Base-by-base conservation (phyloP, 768 basidiomycete genomes). In the Phaeotremella skinneri region DNA sequence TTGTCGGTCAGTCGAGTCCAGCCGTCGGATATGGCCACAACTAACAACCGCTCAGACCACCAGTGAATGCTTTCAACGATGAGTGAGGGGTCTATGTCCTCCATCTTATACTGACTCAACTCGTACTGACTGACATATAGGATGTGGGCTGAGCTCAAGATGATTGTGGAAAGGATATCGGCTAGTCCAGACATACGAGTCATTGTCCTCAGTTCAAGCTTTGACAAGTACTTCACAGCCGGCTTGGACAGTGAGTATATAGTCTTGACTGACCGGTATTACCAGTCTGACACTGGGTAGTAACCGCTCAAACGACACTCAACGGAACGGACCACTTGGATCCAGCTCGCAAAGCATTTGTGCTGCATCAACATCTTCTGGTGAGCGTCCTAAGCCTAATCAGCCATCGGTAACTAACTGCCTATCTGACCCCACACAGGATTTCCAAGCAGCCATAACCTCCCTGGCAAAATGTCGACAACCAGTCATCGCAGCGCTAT, bases 401-500 rank as follows among this genome's bases (percentile, higher is more conserved):
- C n/a, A n/a, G n/a, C 9, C 37, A 41, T 25, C 20, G 16, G 20
- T 37, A 9, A 21, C 2, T 31, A 16, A 32, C 43, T 20, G 25
- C 41, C 5, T 48, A 31, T 16, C 57, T 65, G 30, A 59, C 56
- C 59, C 60, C n/a, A n/a, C 13, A 49, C 49, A 76, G 76, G 75
- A 78, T 37, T 89, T 92, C 76, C 91, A 96, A 79, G 70, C 78
- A 20, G 83, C 84, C 27, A 87, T 94, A 42, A 79, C 83, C 0
- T 80, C 86, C 0, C 84, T 90, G 0, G 85, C 87, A 61, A 79
- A 82, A 11, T 86, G 85, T 55, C 81, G 82, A 0, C 85, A 88
- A 70, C 91, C 92, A 0, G 88, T 94, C 56, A 88, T 96, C 42
- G 88, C 80, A 0, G 91, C 91, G 0, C 79, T 88, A 0, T 87